These are phyloP conservation scores for Moesziomyces aphidis DNA, from an alignment of 1,284 basidiomycete genomes.

Conservation along the genomic window DNA sequence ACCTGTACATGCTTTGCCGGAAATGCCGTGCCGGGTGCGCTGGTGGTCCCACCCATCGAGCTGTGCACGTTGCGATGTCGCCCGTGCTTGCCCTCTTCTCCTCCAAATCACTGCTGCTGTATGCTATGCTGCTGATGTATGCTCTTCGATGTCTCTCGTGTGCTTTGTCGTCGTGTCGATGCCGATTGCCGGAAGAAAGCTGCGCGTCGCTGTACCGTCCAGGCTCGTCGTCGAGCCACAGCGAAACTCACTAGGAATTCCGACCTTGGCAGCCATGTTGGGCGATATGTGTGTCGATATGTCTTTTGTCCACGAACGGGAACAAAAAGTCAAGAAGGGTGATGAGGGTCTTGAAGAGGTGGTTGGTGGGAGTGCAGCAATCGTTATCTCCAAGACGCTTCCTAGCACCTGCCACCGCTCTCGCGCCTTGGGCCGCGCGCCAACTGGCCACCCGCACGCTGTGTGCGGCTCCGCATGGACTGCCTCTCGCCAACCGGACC, in stretches of 20 bases:
- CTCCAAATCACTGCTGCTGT: background rate
- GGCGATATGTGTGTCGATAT: slow-evolving; percentile 37
- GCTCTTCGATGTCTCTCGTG: background rate
- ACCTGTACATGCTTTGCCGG: too few relatives aligned
- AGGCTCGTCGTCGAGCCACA: slow-evolving; percentile 13
- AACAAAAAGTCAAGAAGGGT: slow-evolving; percentile 34
- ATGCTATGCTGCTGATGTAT: background rate
- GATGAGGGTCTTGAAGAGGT: slow-evolving; percentile 48
- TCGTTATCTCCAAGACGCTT: slow-evolving; percentile 39
- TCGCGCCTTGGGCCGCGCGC: too few relatives aligned
- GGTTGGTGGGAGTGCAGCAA: slow-evolving; percentile 43
- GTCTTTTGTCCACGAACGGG: slow-evolving; percentile 46
- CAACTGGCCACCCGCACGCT: background rate
- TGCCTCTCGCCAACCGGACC: background rate
- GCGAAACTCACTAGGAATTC: slow-evolving; percentile 62
- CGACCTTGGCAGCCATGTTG: slow-evolving; percentile 62
- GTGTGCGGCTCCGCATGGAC: background rate
- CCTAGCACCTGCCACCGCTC: slow-evolving; percentile 4
- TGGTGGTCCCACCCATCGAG: background rate
- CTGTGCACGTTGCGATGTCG: background rate
- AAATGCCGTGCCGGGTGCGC: too few relatives aligned
- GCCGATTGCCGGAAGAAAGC: slow-evolving; percentile 14
- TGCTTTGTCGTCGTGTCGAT: slow-evolving; percentile 5
- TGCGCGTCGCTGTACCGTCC: slow-evolving; percentile 9
- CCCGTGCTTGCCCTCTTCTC: background rate